Conservation (phyloP, 768 basidiomycete genomes). For the Tubosaeta sp. region DNA sequence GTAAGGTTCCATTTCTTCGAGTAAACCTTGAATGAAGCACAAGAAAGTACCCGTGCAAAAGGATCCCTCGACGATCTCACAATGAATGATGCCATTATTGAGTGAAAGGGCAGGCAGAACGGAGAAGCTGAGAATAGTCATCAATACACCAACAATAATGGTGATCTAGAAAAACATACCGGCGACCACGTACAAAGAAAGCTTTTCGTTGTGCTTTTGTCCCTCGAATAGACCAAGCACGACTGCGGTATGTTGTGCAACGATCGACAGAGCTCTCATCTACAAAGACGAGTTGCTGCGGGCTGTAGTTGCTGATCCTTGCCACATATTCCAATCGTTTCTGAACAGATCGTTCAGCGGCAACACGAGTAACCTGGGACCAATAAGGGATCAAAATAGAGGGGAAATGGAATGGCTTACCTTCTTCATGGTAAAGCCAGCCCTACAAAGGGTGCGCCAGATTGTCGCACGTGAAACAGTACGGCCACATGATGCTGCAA, state of each 20-base stretch:
- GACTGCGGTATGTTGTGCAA: neutral
- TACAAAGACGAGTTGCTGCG: neutral
- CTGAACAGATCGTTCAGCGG: neutral
- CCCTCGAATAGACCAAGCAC: slow-evolving; percentile 1
- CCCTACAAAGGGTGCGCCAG: neutral
- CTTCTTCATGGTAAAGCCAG: neutral
- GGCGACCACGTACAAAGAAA: neutral
- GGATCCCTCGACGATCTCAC: neutral
- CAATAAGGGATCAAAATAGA: neutral
- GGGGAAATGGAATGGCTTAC: neutral
- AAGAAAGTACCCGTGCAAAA: neutral
- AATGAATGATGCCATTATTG: slow-evolving; percentile 1
- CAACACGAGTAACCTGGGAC: neutral
- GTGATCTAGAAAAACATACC: neutral
- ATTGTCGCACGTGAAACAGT: neutral
- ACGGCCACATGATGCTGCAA: neutral
- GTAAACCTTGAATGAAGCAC: neutral
- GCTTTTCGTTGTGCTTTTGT: slow-evolving; percentile 1
- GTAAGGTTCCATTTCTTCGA: neutral
- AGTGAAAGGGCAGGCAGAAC: slow-evolving; percentile 3
- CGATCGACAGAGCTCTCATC: neutral
- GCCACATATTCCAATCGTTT: neutral
- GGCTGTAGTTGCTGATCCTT: neutral
- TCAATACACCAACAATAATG: neutral
- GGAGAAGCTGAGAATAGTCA: neutral